Evolutionary conservation across 129 eudicot species (phyloP).

Genomic region (Helichrysum umbraculigerum): DNA sequence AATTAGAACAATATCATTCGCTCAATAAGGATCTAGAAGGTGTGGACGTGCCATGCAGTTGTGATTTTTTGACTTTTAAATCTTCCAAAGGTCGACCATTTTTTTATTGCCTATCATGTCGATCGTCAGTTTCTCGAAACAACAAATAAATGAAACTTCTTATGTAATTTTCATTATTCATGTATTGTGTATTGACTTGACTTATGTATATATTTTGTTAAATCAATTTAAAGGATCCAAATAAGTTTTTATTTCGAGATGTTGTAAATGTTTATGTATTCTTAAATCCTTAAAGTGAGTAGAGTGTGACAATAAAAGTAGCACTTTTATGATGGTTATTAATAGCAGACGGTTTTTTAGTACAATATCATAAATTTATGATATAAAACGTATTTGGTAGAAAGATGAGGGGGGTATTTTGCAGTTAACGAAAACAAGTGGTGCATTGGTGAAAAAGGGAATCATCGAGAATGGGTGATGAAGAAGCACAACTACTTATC

Average conservation of each 20-base stretch:
- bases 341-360: not conserved
- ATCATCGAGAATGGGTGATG: constrained; percentile 13
- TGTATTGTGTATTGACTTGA: too few relatives aligned
- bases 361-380: not conserved
- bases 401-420: constrained; percentile 8
- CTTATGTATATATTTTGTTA: too few relatives aligned
- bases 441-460: not conserved
- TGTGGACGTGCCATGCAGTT: constrained; percentile 11
- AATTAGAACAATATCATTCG: not conserved
- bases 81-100: constrained; percentile 11
- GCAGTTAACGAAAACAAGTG: not conserved
- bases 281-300: too few relatives aligned
- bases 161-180: not conserved
- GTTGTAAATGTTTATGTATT: too few relatives aligned
- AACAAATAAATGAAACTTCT: not conserved
- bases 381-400: not conserved
- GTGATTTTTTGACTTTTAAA: constrained; percentile 12
- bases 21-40: constrained; percentile 9
- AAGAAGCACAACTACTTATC: constrained; percentile 32
- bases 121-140: not conserved
- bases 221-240: too few relatives aligned
- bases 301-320: too few relatives aligned
- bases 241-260: too few relatives aligned
- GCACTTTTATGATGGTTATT: too few relatives aligned
- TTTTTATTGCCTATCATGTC: not conserved